Evolutionary conservation across 1,284 basidiomycete genomes (phyloP).

Genomic region (Ceratobasidium sp.): DNA sequence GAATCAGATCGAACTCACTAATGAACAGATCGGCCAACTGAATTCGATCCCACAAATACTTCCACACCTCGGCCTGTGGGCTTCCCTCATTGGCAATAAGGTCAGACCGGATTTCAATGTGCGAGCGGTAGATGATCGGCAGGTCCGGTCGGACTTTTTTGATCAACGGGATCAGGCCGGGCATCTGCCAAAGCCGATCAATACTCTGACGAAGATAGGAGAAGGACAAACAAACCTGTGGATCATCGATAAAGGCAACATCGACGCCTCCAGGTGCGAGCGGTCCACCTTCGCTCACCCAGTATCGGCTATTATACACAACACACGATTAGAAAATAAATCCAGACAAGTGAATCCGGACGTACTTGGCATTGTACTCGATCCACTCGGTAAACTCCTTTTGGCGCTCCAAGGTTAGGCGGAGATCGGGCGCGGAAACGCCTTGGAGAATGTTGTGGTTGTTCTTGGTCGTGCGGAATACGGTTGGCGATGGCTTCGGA

Average conservation of each 20-base stretch:
- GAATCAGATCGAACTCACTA: conserved; percentile 60
- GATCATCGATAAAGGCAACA: conserved; percentile 83
- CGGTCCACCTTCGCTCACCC: conserved; percentile 84
- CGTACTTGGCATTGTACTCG: conserved; percentile 70
- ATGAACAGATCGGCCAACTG: conserved; percentile 87
- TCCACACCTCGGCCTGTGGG: conserved; percentile 88
- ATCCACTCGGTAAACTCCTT: conserved; percentile 82
- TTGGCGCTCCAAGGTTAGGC: conserved; percentile 80
- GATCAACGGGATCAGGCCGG: conserved; percentile 88
- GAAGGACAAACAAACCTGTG: conserved; percentile 53
- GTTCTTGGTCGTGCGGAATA: conserved; percentile 92
- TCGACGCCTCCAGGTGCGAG: conserved; percentile 83
- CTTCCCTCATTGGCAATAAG: conserved; percentile 79
- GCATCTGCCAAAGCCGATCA: conserved; percentile 69
- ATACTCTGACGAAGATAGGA: not conserved
- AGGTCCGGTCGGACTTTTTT: conserved; percentile 81
- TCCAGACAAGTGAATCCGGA: not conserved
- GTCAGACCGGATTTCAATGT: conserved; percentile 89
- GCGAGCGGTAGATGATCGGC: conserved; percentile 89
- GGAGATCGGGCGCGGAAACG: conserved; percentile 79
- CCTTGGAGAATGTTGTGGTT: conserved; percentile 90
- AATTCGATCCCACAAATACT: conserved; percentile 91
- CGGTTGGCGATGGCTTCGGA: conserved; percentile 84
- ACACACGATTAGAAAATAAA: not conserved
- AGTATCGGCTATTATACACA: conserved; percentile 61